Evolutionary conservation across 805 yeast species (phyloP).

Genomic region (Saturnispora gosingensis): DNA sequence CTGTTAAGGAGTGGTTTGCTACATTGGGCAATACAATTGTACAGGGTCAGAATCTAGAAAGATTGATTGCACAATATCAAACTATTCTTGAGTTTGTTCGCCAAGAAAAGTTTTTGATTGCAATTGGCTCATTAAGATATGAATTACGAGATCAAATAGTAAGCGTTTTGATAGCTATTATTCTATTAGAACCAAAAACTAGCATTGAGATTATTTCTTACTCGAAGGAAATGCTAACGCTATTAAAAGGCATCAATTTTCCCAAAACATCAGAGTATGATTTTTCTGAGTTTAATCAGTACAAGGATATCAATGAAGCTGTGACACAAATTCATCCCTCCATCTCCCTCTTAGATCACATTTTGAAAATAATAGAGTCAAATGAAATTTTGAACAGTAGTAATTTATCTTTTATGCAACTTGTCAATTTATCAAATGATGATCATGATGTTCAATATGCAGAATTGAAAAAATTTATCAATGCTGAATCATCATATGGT

Average conservation of each 20-base stretch:
- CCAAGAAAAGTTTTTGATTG: slow-evolving; percentile 15
- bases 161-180: slow-evolving; percentile 13
- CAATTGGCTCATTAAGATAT: slow-evolving; percentile 2
- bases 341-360: slow-evolving; percentile 9
- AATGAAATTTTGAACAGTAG: slow-evolving; percentile 23
- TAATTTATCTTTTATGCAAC: slow-evolving; percentile 20
- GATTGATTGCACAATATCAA: slow-evolving; percentile 10
- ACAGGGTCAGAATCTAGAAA: background rate
- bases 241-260: slow-evolving; percentile 12
- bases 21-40: slow-evolving; percentile 12
- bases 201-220: slow-evolving; percentile 18
- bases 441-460: slow-evolving; percentile 15
- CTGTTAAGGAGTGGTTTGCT: slow-evolving; percentile 18
- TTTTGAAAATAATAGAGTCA: slow-evolving; percentile 19
- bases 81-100: slow-evolving; percentile 16
- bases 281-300: background rate
- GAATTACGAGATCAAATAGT: slow-evolving; percentile 13
- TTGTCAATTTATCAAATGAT: slow-evolving; percentile 16
- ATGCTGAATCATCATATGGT: slow-evolving; percentile 18
- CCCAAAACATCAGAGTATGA: slow-evolving; percentile 1
- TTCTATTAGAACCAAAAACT: slow-evolving; percentile 21
- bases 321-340: slow-evolving; percentile 12
- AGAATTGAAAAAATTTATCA: slow-evolving; percentile 21
- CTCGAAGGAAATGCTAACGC: slow-evolving; percentile 22
- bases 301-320: slow-evolving; percentile 3